Percentiles rank a stretch among this genome's conserved stretches.
Conservation (phyloP, 768 basidiomycete genomes). For the Tricholoma saponaceum region DNA sequence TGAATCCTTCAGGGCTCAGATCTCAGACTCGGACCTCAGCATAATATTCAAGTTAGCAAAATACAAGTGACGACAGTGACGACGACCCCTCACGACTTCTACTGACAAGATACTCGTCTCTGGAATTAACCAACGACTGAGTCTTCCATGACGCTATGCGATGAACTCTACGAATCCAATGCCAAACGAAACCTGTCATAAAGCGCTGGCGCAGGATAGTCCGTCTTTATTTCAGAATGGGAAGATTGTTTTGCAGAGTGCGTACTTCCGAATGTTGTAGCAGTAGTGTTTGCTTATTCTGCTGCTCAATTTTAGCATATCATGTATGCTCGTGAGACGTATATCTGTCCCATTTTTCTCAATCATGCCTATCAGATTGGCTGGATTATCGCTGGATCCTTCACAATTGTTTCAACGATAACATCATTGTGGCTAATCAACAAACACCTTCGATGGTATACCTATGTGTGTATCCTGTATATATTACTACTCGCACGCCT, state of each 20-base stretch:
- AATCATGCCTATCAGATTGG: conserved; percentile 42
- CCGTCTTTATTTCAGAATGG: conserved; percentile 63
- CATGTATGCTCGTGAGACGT: conserved; percentile 37
- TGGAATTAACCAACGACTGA: too few relatives aligned
- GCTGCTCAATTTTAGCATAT: conserved; percentile 36
- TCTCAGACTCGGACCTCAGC: too few relatives aligned
- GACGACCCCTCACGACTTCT: too few relatives aligned
- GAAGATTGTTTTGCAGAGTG: conserved; percentile 57
- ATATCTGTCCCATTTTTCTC: neutral
- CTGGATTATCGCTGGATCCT: conserved; percentile 62
- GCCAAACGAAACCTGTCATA: conserved; percentile 29
- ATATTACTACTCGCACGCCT: neutral
- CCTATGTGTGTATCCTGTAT: conserved; percentile 45
- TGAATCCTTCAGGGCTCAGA: too few relatives aligned
- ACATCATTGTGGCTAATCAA: conserved; percentile 72
- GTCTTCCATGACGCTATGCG: too few relatives aligned
- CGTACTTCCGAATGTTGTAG: conserved; percentile 8
- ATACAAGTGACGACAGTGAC: too few relatives aligned
- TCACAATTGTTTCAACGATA: conserved; percentile 50
- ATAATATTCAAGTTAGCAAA: too few relatives aligned
- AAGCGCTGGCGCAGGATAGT: conserved; percentile 37
- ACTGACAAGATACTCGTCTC: too few relatives aligned
- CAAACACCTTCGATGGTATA: conserved; percentile 71
- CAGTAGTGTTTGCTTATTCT: neutral
- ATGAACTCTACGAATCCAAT: conserved; percentile 6